These are phyloP conservation scores for Alternaria dauci DNA, from an alignment of 2,329 filamentous ascomycete genomes.

Conservation along the genomic window DNA sequence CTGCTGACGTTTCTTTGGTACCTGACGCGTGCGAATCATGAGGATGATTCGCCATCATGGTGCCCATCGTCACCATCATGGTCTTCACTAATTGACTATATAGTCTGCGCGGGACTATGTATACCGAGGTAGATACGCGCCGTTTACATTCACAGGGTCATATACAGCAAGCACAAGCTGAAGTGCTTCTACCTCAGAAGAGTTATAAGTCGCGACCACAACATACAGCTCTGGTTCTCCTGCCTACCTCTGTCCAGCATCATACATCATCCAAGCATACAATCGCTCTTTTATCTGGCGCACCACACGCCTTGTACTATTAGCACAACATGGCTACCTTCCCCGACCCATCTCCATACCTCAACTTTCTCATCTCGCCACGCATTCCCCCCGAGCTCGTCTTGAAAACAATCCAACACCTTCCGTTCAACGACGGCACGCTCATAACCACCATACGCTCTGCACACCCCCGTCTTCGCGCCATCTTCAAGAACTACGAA, in stretches of 20 bases:
- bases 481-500: slow-evolving; percentile 36
- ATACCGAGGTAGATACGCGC: not conserved
- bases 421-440: slow-evolving; percentile 36
- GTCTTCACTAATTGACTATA: slow-evolving; percentile 31
- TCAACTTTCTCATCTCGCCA: slow-evolving; percentile 22
- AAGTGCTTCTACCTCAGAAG: slow-evolving; percentile 6
- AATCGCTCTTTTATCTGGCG: not conserved
- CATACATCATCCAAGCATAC: not conserved
- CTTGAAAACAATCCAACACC: slow-evolving; percentile 35
- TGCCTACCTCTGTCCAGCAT: not conserved
- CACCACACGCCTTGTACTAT: not conserved
- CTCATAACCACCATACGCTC: slow-evolving; percentile 26
- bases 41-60: slow-evolving; percentile 34
- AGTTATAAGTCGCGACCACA: not conserved
- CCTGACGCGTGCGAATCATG: not conserved
- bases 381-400: slow-evolving; percentile 40
- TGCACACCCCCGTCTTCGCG: slow-evolving; percentile 29
- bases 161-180: not conserved
- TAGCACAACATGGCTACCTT: slow-evolving; percentile 23
- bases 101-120: slow-evolving; percentile 8
- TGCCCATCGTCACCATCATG: slow-evolving; percentile 36
- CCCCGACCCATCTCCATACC: not conserved
- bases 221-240: not conserved
- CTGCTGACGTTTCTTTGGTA: not conserved
- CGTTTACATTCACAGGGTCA: not conserved